These are phyloP conservation scores for Spathaspora girioi DNA, from an alignment of 805 yeast species.

Conservation along the genomic window DNA sequence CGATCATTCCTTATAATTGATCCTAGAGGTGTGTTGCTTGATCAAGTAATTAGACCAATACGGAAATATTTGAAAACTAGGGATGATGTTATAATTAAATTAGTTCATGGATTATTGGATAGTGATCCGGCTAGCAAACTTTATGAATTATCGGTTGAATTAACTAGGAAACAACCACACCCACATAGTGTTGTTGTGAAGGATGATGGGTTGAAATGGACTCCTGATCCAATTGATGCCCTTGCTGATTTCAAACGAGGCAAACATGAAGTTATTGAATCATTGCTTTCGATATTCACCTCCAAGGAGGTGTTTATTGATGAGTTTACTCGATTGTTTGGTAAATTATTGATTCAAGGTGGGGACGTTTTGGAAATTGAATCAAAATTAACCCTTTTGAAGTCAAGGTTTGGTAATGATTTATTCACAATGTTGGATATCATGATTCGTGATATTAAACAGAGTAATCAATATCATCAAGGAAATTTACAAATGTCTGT, in stretches of 20 bases:
- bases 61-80: constrained; percentile 67
- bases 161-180: constrained; percentile 21
- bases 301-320: constrained; percentile 61
- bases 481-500: constrained; percentile 51
- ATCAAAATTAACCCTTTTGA: constrained; percentile 49
- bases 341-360: constrained; percentile 48
- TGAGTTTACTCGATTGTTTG: constrained; percentile 61
- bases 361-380: constrained; percentile 39
- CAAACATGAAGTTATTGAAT: constrained; percentile 64
- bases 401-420: constrained; percentile 60
- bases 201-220: constrained; percentile 54
- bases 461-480: constrained; percentile 10
- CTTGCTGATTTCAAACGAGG: constrained; percentile 74
- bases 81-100: constrained; percentile 63
- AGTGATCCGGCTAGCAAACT: constrained; percentile 37
- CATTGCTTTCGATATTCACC: constrained; percentile 69
- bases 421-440: constrained; percentile 72
- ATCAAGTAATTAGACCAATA: constrained; percentile 74
- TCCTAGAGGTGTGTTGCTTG: constrained; percentile 80
- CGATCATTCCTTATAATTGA: constrained; percentile 73
- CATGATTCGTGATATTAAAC: constrained; percentile 72
- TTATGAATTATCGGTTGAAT: constrained; percentile 52
- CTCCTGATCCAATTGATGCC: constrained; percentile 87
- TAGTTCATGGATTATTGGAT: constrained; percentile 70
- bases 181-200: background rate